Base-by-base conservation (phyloP, 805 yeast species). In the Wickerhamiella occidentalis region DNA sequence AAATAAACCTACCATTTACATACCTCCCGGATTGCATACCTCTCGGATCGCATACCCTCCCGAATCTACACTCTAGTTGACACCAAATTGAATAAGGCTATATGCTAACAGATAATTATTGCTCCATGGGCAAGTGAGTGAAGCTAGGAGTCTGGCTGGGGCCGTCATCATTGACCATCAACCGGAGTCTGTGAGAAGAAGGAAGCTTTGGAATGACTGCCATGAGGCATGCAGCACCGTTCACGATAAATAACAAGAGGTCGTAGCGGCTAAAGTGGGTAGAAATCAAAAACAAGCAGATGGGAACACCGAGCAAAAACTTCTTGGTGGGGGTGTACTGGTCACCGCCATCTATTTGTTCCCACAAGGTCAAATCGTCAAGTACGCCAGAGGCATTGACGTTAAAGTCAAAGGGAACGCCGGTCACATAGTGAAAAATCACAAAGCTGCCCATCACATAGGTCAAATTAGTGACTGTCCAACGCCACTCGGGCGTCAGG, bases 291-390 rank as follows among this genome's bases (percentile, higher is more conserved):
- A 90, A 90, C 60, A 92, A 72, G 6, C 78, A 80, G 55, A 92
- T 84, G 23, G 98, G 98, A n/a, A 92, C 96, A 45, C 85, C 79
- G 69, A 90, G 76, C 56, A 90, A 71, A 62, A 87, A 90, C 67
- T 90, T 90, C 71, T 92, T 88, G 35, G 95, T 80, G 11, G 98
- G 98, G 0, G 98, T 92, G 64, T 88, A 90, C 65, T 87, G 94
- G 62, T 87, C 96, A 52, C 97, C 98, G 60, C 88, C 80, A 64
- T 85, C 94, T 52, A 82, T 81, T 67, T 90, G 98, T 67, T 90
- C 98, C 98, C 98, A 90, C 96, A 90, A 86, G 19, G 96, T 92
- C 56, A 90, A 73, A 61, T 85, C 81, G 63, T 90, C 98, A 66
- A 83, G 92, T 0, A 96, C 97, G 40, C 98, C 98, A 13, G 36